Evolutionary conservation across 495 filamentous ascomycete genomes (phyloP), one percentile per base, ranked within the genome.

Genomic region (Beverwykella pulmonaria): DNA sequence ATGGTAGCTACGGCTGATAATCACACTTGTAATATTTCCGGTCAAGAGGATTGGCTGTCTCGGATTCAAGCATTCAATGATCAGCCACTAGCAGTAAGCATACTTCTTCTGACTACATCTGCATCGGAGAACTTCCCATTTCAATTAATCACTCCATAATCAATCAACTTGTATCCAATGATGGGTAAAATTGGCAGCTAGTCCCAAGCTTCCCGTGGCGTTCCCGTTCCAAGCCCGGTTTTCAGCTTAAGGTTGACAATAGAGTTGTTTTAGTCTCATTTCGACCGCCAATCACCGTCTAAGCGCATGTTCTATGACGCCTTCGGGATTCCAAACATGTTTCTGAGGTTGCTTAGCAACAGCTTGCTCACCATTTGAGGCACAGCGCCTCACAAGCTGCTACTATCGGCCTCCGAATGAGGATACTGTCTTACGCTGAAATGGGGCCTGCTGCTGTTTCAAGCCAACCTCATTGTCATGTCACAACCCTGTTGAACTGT

Each of bases 21-120:
- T 53, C 6, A 12, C 30, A 20, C 22, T 27, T 19, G 46, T 4
- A 22, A 25, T 1, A 4, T 8, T n/a, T 44, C 53, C 47, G 22
- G 10, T 39, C 6, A n/a, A 36, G 12, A 26, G 30, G 44, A 61
- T 61, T 61, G 59, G 59, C 19, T 41, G 41, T 36, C 23, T 25
- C 19, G 20, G 19, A 61, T 19, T 61, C 47, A 61, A 61, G 59
- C 59, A 59, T 61, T 53, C 20, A 15, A n/a, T 5, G 59, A 61
- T 61, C 59, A 47, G n/a, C 59, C 59, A 27, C 59, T 61, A 61
- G 56, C 12, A 53, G 30, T 53, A 60, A 61, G 59, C 59, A 61
- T 50, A 60, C 59, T 36, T 34, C 15, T 26, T 36, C 19, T 52
- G n/a, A 61, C 46, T 23, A 25, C 32, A 9, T 17, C 32, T 25